Evolutionary conservation across 2,329 filamentous ascomycete species (phyloP), one percentile per base, ranked within the genome.

Genomic region (Arthrinium puccinioides): DNA sequence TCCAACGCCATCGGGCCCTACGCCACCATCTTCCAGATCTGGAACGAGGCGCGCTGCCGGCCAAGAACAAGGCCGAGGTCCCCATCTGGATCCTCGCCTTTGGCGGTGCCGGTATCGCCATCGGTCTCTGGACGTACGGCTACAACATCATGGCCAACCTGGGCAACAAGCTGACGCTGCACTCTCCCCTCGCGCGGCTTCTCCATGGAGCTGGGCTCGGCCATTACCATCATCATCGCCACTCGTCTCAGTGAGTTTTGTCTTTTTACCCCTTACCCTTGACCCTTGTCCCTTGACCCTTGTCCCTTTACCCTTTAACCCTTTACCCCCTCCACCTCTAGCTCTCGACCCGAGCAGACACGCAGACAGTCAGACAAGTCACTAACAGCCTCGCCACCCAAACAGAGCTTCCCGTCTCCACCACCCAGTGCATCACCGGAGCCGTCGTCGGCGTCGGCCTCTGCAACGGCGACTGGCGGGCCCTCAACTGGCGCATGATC

Each of bases 131-230:
- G 67, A 76, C 74, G 20, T 68, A 78, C 45, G 76, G 75, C 2
- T 80, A 79, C 56, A 74, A 79, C 53, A 79, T 81, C 56, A 81
- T 81, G 75, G 65, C 69, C 28, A 73, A 74, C 49, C 62, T 79
- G 43, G 76, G 76, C 39, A 80, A 80, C 61, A 69, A 72, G 45
- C 66, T 80, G 42, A 79, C 76, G 9, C 67, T 76, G n/a, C 74
- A 78, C 62, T 78, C 74, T 1, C 76, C n/a, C 76, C 4, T 65
- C 69, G 2, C 69, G 74, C 49, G 75, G 76, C 32, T 75, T 70
- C 58, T 72, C 66, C 25, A 76, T 76, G 71, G 75, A 79, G 55
- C 63, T 80, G 34, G 76, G 74, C 24, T 70, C 72, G 19, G 75
- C 76, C 23, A 67, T 77, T 45, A 81, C 79, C 15, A 69, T 84